Base-by-base conservation (phyloP, 495 filamentous ascomycete species). In the Lepraria neglecta region DNA sequence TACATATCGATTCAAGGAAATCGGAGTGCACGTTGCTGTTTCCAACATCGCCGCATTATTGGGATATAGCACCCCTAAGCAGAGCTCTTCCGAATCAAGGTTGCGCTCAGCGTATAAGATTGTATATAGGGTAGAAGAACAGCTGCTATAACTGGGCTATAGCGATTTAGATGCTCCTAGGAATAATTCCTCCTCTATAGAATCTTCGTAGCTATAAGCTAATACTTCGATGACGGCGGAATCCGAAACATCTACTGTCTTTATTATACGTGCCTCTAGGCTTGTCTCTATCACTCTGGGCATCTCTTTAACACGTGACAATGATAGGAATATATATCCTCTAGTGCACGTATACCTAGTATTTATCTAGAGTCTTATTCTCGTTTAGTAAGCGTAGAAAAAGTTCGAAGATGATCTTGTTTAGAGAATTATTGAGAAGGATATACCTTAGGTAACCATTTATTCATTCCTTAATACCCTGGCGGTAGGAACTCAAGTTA, bases 371-470 rank as follows among this genome's bases (percentile, higher is more conserved):
- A 78, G 85, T 48, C 63, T 48, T 48, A 48, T 48, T 48, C 46
- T 48, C n/a, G 46, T 48, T 48, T 7, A 48, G n/a, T 48, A 48
- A 48, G 68, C 87, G 27, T 75, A 78, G 15, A 76, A 79, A 21
- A 75, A 74, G 30, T 76, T 76, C 0, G 69, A 71, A 81, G 82
- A 28, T 80, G 4, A 48, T 48, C 46, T 48, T 0, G 46, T 48
- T 48, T 48, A 84, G 68, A 69, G 71, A 44, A 69, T 74, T 51
- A 69, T 87, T 24, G 78, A 83, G 62, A 71, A 69, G 15, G 70
- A 79, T 30, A 80, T 94, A 52, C 88, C 88, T 0, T 96, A 88
- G 90, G 72, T 74, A 46, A 64, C 78, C 24, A 71, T 91, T 27
- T 79, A 78, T 21, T 56, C 65, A 3, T 85, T 84, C 67, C 76